A percentile compares a stretch with the other conserved stretches of the same genome.
These are phyloP conservation scores for Stellera chamaejasme DNA, from an alignment of 345 rosid genomes.

Conservation along the genomic window DNA sequence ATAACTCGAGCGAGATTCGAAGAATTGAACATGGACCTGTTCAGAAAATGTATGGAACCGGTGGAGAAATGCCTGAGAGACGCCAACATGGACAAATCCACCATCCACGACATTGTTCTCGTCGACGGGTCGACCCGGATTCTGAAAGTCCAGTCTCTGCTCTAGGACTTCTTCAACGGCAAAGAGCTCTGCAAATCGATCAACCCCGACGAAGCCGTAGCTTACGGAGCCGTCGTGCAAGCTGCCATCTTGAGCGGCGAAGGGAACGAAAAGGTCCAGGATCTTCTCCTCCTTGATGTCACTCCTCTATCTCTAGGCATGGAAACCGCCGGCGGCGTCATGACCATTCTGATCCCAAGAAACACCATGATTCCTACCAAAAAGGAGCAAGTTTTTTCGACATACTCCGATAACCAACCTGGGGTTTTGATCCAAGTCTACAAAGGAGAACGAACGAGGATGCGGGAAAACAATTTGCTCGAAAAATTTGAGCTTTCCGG, in stretches of 20 bases:
- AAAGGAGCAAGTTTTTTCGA: conserved; percentile 26
- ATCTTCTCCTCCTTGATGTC: conserved; percentile 7
- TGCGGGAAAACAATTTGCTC: conserved; percentile 28
- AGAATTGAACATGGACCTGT: conserved; percentile 44
- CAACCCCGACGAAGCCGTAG: conserved; percentile 14
- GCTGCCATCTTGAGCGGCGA: conserved; percentile 12
- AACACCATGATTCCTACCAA: conserved; percentile 37
- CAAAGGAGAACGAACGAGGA: conserved; percentile 21
- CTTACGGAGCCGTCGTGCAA: conserved; percentile 17
- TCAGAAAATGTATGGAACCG: conserved; percentile 46
- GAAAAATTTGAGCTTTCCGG: conserved; percentile 37
- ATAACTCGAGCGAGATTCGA: conserved; percentile 42
- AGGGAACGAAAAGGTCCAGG: conserved; percentile 11
- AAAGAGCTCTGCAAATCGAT: conserved; percentile 15
- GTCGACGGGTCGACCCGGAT: conserved; percentile 56
- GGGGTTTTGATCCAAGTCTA: conserved; percentile 23
- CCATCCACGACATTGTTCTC: conserved; percentile 37
- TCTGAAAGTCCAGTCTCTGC: conserved; percentile 28
- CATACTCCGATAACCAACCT: conserved; percentile 24
- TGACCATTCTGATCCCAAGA: conserved; percentile 59
- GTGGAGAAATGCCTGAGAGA: conserved; percentile 47
- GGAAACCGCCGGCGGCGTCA: conserved; percentile 72
- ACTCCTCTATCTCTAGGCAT: conserved; percentile 61
- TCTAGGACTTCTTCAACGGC: conserved; percentile 12
- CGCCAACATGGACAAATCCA: conserved; percentile 44